A percentile compares a stretch with the other conserved stretches of the same genome.
phyloP scores from a whole-genome alignment of 1,139 yeast genomes.

The Yamadazyma jaroonii region DNA sequence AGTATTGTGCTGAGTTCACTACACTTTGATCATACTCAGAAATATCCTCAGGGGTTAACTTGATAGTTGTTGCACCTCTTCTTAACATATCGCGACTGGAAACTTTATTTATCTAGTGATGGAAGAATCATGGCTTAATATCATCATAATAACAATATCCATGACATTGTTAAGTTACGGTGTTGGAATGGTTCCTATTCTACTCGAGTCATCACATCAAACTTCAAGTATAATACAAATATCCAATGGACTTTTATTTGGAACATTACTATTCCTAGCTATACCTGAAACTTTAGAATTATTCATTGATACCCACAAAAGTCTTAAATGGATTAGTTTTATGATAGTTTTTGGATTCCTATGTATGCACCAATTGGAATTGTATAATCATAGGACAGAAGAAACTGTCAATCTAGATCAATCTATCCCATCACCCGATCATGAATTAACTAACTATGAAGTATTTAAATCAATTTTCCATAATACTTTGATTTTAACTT shows the following conservation, averaged over 20 bases:
- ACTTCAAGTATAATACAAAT: slow-evolving; percentile 36
- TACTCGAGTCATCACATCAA: slow-evolving; percentile 14
- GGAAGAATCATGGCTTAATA: slow-evolving; percentile 11
- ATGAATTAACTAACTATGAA: background rate
- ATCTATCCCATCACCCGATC: background rate
- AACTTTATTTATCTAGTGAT: background rate
- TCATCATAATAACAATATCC: slow-evolving; percentile 12
- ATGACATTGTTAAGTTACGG: slow-evolving; percentile 32
- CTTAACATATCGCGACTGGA: slow-evolving; percentile 43
- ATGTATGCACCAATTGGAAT: slow-evolving; percentile 9
- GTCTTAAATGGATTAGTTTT: slow-evolving; percentile 17
- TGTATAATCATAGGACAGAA: slow-evolving; percentile 3
- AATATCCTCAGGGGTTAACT: slow-evolving; percentile 64
- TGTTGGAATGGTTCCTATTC: slow-evolving; percentile 32
- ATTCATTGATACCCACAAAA: slow-evolving; percentile 25
- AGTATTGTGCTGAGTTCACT: slow-evolving; percentile 8
- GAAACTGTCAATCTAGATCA: slow-evolving; percentile 1
- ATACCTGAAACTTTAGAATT: slow-evolving; percentile 70
- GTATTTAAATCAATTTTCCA: slow-evolving; percentile 1
- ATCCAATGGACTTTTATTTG: slow-evolving; percentile 62
- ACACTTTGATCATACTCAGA: slow-evolving; percentile 54
- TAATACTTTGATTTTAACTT: slow-evolving; percentile 36
- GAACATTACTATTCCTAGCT: slow-evolving; percentile 62
- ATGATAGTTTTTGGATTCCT: slow-evolving; percentile 44
- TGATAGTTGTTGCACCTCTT: slow-evolving; percentile 62